Evolutionary conservation across 257 asterid species (phyloP), one percentile per base, ranked within the genome.

Genomic region (Solanum pimpinellifolium): DNA sequence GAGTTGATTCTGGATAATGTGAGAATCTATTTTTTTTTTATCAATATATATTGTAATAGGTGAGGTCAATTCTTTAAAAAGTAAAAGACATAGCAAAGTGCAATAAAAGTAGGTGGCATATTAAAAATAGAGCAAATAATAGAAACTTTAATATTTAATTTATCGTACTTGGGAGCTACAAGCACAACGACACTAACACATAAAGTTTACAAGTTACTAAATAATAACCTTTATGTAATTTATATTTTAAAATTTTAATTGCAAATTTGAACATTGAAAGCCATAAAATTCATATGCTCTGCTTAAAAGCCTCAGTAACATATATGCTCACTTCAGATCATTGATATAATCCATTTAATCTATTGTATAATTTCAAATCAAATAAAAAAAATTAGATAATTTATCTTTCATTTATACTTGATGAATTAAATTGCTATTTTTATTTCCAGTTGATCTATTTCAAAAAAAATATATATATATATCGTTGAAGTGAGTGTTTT

Each of bases 401-500:
- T 18, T 25, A 56, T 2, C 2, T 37, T 37, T 37, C 39, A 37
- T 37, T 20, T 56, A 7, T 56, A 3, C 5, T 25, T 56, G 21
- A 20, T 56, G 9, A 20, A 7, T 56, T 20, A 56, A 56, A n/a
- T 56, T 2, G 25, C 20, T 56, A 7, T 21, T 18, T 18, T 9
- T 5, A 56, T 20, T 56, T 18, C 12, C 2, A 7, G 25, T 25
- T 37, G 7, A 37, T 37, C 39, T 37, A 1, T 35, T 7, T 35
- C 4, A 37, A 35, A 37, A 37, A 5, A 37, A 5, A 5, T 0
- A 35, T 0, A 37, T 1, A 37, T 0, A 1, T 37, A 5, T 37
- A 5, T 33, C 1, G 35, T 33, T 33, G 0, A 33, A 33, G 35
- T 37, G 39, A 35, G 39, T 35, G 39, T 37, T 37, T 7, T 37